Evolutionary conservation across 305 asterid species (phyloP).

Genomic region (Euphrasia arctica): DNA sequence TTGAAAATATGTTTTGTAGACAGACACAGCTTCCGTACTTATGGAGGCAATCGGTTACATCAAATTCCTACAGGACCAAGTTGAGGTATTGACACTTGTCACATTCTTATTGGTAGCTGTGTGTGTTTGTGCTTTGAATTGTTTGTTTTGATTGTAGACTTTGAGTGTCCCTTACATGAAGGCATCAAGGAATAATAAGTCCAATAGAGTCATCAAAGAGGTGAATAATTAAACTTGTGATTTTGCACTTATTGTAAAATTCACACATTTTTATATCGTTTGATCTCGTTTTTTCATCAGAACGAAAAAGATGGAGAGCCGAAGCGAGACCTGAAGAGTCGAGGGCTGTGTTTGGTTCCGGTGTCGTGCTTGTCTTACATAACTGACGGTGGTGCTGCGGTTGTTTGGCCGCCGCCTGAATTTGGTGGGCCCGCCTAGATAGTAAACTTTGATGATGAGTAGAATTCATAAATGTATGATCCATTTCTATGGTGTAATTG

Average conservation of each 20-base stretch:
- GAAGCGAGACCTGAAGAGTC: constrained; percentile 59
- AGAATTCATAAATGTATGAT: not conserved
- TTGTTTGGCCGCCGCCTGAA: constrained; percentile 74
- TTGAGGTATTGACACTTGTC: constrained; percentile 52
- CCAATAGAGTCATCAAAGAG: constrained; percentile 46
- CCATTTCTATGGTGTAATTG: constrained; percentile 18
- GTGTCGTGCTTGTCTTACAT: constrained; percentile 70
- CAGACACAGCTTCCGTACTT: constrained; percentile 96
- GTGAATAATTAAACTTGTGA: constrained; percentile 35
- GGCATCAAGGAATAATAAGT: constrained; percentile 57
- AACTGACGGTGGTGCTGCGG: constrained; percentile 50
- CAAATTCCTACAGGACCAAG: constrained; percentile 87
- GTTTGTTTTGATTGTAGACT: constrained; percentile 45
- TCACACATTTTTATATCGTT: not conserved
- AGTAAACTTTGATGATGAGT: not conserved
- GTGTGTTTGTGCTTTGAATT: not conserved
- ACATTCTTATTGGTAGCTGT: constrained; percentile 43
- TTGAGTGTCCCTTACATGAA: constrained; percentile 88
- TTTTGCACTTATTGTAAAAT: not conserved
- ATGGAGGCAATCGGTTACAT: constrained; percentile 96
- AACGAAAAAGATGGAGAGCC: constrained; percentile 43
- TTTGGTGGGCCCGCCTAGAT: constrained; percentile 47
- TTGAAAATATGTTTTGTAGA: constrained; percentile 52
- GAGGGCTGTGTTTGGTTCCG: constrained; percentile 86
- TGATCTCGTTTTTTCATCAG: constrained; percentile 20